A percentile compares a stretch with the other conserved stretches of the same genome.
These are phyloP conservation scores for Dactylellina cionopaga DNA, from an alignment of 2,329 filamentous ascomycete genomes.

Conservation along the genomic window DNA sequence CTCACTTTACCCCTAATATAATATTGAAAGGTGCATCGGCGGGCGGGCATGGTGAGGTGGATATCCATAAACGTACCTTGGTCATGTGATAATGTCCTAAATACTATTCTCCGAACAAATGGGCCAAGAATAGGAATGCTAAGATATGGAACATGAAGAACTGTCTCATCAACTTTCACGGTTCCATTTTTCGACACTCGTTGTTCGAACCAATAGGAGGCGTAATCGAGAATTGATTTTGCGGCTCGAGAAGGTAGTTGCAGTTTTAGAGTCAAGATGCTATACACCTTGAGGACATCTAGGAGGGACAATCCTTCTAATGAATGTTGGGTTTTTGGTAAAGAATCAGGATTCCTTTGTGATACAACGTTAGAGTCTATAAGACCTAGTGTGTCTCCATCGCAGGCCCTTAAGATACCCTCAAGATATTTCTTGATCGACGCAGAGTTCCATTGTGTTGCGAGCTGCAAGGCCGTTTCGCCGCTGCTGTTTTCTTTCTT, in stretches of 20 bases:
- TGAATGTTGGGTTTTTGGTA: neutral
- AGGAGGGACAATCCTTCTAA: neutral
- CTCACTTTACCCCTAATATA: too few relatives aligned
- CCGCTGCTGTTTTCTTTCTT: neutral
- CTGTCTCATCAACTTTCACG: neutral
- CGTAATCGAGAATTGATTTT: conserved; percentile 6
- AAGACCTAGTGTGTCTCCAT: too few relatives aligned
- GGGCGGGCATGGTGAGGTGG: too few relatives aligned
- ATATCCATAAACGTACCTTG: conserved; percentile 14
- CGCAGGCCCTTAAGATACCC: neutral
- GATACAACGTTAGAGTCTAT: too few relatives aligned
- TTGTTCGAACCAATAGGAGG: conserved; percentile 11
- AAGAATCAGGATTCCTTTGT: neutral
- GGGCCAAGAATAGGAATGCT: neutral
- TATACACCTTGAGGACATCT: neutral
- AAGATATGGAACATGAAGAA: neutral
- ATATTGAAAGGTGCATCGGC: too few relatives aligned
- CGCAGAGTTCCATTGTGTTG: neutral
- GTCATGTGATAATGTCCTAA: conserved; percentile 14
- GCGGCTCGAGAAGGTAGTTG: neutral
- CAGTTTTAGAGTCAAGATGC: neutral
- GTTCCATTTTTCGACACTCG: neutral
- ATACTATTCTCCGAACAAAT: neutral
- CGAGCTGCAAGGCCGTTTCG: neutral
- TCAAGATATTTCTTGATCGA: neutral